Base-by-base conservation (phyloP, 1,284 basidiomycete species). In the Microbotryum silenes-acaulis region DNA sequence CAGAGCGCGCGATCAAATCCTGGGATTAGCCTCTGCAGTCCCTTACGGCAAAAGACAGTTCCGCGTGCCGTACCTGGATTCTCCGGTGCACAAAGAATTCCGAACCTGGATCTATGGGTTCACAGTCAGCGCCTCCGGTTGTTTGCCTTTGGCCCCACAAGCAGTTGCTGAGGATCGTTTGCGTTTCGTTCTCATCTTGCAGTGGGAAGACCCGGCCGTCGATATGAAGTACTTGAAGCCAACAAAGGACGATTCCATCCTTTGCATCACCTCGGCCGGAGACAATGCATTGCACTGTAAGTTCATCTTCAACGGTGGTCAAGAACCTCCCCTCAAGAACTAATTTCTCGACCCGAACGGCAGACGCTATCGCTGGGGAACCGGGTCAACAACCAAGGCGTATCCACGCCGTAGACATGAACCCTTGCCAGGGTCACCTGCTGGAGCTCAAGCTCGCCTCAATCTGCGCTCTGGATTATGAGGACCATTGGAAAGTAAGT, bases 251-350 rank as follows among this genome's bases (percentile, higher is more conserved):
- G 87, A 89, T 75, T 81, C 84, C 16, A 81, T 90, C 67, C 79
- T 90, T 3, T 83, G 85, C 25, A 88, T 89, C 71, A 89, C 88
- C 2, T 85, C 83, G 57, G 88, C 87, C 0, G 88, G 88, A 0
- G 88, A 89, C 75, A 90, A 90, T 71, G 86, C 86, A 2, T 77
- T 90, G 48, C 88, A 90, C 75, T 90, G 49, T 57, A 6, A 56
- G 54, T 18, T 25, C 51, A 18, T n/a, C 25, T 18, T 18, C 16
- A 16, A 12, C 12, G 37, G 4, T 16, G 12, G 37, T 18, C 37
- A 18, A 42, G 37, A 14, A 27, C 20, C 6, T 45, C 8, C 31
- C 8, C 5, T 23, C 9, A 33, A 29, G 14, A 37, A 12, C 37
- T n/a, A n/a, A 12, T 0, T 12, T 20, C 20, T 33, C 18, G 37